A percentile compares a stretch with the other conserved stretches of the same genome.
Evolutionary conservation across 441 rosid species (phyloP).

Genomic region (Geranium incanum): DNA sequence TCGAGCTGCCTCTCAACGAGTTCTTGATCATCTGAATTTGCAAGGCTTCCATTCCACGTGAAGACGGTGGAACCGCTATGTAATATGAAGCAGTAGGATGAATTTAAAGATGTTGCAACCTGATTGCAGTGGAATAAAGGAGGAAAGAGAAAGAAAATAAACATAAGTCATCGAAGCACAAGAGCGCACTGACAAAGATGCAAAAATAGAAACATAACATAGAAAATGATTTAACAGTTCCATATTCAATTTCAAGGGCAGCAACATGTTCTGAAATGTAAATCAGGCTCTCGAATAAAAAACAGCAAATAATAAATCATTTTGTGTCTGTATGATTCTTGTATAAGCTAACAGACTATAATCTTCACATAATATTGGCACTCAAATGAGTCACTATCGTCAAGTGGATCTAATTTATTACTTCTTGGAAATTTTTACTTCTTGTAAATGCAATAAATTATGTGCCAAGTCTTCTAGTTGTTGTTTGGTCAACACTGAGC

Average conservation of each 20-base stretch:
- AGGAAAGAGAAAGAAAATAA: not conserved
- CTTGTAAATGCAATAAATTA: not conserved
- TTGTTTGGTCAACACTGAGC: not conserved
- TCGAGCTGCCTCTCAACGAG: conserved; percentile 87
- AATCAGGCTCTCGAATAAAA: not conserved
- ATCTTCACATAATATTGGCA: not conserved
- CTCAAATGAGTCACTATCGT: not conserved
- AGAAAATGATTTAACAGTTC: not conserved
- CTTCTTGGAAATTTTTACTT: not conserved
- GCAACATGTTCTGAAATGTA: not conserved
- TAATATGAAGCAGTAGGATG: conserved; percentile 86
- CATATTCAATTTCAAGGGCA: not conserved
- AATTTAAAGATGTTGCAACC: conserved; percentile 81
- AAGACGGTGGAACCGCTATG: conserved; percentile 65
- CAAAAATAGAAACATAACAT: not conserved
- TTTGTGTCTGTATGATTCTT: not conserved
- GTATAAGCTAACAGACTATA: not conserved
- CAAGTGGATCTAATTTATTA: not conserved
- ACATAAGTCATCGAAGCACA: not conserved
- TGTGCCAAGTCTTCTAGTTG: not conserved
- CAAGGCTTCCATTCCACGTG: conserved; percentile 90
- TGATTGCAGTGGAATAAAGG: conserved; percentile 24
- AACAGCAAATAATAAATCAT: not conserved
- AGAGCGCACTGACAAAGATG: not conserved
- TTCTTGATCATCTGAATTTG: conserved; percentile 70